Evolutionary conservation across 2,329 filamentous ascomycete species (phyloP), one percentile per base, ranked within the genome.

Genomic region (Trichoderma sp.): DNA sequence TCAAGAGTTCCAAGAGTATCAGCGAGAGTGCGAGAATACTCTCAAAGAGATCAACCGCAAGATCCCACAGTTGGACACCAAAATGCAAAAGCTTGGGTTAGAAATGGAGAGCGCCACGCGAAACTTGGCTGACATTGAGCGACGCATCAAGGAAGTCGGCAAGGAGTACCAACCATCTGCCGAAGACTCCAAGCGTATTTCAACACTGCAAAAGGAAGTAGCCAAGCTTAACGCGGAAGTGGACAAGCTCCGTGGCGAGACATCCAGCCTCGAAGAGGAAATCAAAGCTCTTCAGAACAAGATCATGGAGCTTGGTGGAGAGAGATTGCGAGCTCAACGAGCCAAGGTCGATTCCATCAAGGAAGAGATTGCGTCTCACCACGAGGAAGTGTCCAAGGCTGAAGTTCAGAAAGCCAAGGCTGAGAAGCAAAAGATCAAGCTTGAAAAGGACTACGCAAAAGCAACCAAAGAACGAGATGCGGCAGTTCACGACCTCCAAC

Each of bases 251-350:
- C 94, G 92, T 77, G 88, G 90, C 11, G 95, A 98, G 84, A 98
- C 94, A n/a, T 91, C 94, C 1, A 97, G 93, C 63, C 92, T 98
- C 9, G 97, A 99, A 82, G 92, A 93, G 31, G 97, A 98, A 84
- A 98, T 99, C 85, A 96, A 97, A 85, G 89, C 89, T 24, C 88
- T 99, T 1, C 96, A 99, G 82, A 93, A 97, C 88, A 97, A 95
- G 87, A 99, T 99, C 81, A 98, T 99, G 97, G 93, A 98, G 84
- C 93, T 98, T 77, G 97, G 97, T 81, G 97, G 97, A 84, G 95
- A 98, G 81, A 95, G 94, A 85, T 91, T 99, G 21, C 93, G 97
- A 74, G 91, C 93, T 21, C 96, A 99, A 83, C 95, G 97, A 80
- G 92, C 94, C 77, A 97, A 94, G 87, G 95, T 99, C 41, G 96